phyloP scores from a whole-genome alignment of 345 rosid species.

The Lepidium sativum region DNA sequence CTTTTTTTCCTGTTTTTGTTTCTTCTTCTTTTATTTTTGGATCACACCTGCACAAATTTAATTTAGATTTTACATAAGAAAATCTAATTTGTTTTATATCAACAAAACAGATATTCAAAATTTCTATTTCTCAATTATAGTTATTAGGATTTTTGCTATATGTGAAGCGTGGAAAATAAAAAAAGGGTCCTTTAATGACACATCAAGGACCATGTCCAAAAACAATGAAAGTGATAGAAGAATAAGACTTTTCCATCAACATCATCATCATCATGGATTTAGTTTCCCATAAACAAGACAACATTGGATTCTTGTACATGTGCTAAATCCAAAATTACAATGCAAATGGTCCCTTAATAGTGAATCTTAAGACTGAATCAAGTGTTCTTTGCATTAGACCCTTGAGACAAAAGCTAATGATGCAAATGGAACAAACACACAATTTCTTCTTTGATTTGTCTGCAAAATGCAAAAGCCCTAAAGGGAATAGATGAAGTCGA shows the following conservation, averaged over 20 bases:
- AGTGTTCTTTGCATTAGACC: neutral
- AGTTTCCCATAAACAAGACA: conserved; percentile 22
- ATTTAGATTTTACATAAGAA: neutral
- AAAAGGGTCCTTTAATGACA: neutral
- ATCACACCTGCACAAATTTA: neutral
- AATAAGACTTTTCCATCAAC: conserved; percentile 15
- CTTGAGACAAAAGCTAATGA: neutral
- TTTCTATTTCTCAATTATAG: neutral
- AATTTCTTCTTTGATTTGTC: neutral
- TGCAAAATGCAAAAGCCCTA: neutral
- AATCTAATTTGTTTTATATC: neutral
- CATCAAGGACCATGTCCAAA: conserved; percentile 9
- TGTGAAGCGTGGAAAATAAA: neutral
- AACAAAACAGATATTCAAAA: neutral
- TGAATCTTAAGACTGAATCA: conserved; percentile 8
- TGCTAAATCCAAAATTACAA: conserved; percentile 20
- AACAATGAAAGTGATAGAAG: conserved; percentile 18
- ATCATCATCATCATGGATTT: conserved; percentile 6
- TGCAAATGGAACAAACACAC: conserved; percentile 3
- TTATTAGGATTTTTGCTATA: neutral
- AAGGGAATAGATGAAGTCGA: neutral
- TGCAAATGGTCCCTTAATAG: conserved; percentile 5
- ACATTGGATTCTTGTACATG: conserved; percentile 27
- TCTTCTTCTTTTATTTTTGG: neutral
- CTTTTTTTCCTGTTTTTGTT: neutral